These are phyloP conservation scores for Stagonosporopsis rhizophila DNA, from an alignment of 2,329 filamentous ascomycete genomes.

Conservation along the genomic window DNA sequence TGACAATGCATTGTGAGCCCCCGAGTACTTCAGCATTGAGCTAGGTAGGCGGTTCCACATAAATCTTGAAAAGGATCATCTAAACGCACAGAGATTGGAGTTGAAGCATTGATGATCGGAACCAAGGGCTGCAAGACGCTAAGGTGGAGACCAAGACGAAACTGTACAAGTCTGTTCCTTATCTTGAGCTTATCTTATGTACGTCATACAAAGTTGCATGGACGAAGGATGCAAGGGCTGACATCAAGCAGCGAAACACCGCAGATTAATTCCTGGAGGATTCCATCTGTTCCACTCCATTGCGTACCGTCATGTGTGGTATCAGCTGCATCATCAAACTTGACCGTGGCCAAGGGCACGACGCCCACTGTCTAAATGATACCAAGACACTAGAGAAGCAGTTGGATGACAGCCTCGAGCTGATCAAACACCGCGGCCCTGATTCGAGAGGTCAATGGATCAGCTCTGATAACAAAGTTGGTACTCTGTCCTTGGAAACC, in stretches of 20 bases:
- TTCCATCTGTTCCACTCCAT: background rate
- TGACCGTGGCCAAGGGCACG: constrained; percentile 7
- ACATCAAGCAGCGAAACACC: background rate
- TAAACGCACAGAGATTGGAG: background rate
- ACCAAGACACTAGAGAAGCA: constrained; percentile 11
- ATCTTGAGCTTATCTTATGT: constrained; percentile 9
- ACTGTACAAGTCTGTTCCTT: background rate
- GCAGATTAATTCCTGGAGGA: constrained; percentile 3
- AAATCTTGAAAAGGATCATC: background rate
- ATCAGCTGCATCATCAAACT: constrained; percentile 17
- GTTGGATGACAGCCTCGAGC: constrained; percentile 18
- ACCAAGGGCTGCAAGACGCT: background rate
- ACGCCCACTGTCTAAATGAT: background rate
- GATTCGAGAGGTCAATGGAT: constrained; percentile 56
- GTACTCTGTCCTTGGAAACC: constrained; percentile 34
- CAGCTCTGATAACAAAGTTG: constrained; percentile 51
- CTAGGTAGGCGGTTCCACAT: no score
- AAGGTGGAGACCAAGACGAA: background rate
- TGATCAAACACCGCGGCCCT: constrained; percentile 55
- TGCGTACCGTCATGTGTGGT: constrained; percentile 12
- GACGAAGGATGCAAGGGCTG: constrained; percentile 5
- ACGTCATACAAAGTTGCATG: constrained; percentile 15
- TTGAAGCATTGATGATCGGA: no score
- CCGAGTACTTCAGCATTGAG: no score
- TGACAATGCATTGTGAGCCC: no score